These are phyloP conservation scores for Aspergillus sp. DNA, from an alignment of 2,329 filamentous ascomycete genomes.

Conservation along the genomic window DNA sequence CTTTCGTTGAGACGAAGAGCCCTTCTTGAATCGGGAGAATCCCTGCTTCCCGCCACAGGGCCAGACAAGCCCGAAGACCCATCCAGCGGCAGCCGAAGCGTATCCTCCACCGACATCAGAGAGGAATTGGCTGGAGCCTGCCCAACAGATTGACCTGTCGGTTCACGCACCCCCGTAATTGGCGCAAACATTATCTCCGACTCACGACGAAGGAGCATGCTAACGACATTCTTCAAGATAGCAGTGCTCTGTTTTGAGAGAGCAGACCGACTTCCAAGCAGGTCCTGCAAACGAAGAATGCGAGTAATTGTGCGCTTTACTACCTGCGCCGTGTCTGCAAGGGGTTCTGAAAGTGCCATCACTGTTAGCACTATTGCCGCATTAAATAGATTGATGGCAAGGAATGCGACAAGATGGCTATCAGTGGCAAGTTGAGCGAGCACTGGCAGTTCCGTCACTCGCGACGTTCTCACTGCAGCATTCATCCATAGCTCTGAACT, in stretches of 20 bases:
- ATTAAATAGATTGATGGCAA: constrained; percentile 40
- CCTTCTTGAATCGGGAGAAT: constrained; percentile 5
- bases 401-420: constrained; percentile 37
- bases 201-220: constrained; percentile 16
- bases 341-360: constrained; percentile 33
- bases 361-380: constrained; percentile 37
- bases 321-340: constrained; percentile 35
- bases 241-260: constrained; percentile 27
- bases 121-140: constrained; percentile 1
- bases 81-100: constrained; percentile 14
- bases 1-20: constrained; percentile 15
- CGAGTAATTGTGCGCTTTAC: constrained; percentile 36
- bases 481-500: constrained; percentile 18
- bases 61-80: constrained; percentile 5
- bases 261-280: constrained; percentile 24
- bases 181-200: constrained; percentile 16
- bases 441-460: constrained; percentile 21
- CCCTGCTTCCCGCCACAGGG: constrained; percentile 2
- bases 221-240: constrained; percentile 16
- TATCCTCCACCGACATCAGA: constrained; percentile 15
- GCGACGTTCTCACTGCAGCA: constrained; percentile 33
- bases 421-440: constrained; percentile 32
- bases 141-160: background rate
- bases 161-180: constrained; percentile 5
- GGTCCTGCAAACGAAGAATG: constrained; percentile 33